These are phyloP conservation scores for Circinella minor DNA, from an alignment of 371 early-diverging fungal genomes.

Conservation along the genomic window DNA sequence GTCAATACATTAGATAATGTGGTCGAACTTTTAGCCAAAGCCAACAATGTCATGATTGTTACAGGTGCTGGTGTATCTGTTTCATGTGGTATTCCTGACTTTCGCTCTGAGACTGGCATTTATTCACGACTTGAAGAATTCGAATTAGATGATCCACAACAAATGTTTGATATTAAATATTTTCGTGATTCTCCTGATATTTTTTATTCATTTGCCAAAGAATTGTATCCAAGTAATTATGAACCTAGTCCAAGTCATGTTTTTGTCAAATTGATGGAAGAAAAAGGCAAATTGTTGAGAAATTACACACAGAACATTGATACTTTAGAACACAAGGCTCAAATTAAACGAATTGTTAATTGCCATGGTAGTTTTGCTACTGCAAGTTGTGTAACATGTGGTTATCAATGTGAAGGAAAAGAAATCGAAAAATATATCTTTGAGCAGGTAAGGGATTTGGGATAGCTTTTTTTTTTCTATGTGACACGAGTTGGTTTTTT, in stretches of 20 bases:
- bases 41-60: constrained; percentile 86
- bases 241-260: constrained; percentile 91
- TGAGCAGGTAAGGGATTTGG: constrained; percentile 35
- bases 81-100: constrained; percentile 98
- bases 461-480: no score
- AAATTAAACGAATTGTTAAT: constrained; percentile 83
- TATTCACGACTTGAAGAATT: constrained; percentile 83
- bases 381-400: constrained; percentile 89
- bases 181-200: constrained; percentile 85
- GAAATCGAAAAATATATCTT: constrained; percentile 83
- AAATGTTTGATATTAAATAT: constrained; percentile 92
- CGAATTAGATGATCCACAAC: constrained; percentile 81
- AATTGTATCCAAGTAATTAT: constrained; percentile 90
- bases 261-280: constrained; percentile 90
- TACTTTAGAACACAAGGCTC: constrained; percentile 92
- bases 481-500: not conserved
- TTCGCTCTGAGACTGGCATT: constrained; percentile 96
- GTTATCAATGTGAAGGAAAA: constrained; percentile 74
- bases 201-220: constrained; percentile 93
- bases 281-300: constrained; percentile 80
- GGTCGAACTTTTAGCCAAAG: constrained; percentile 62
- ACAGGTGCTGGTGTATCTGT: constrained; percentile 96
- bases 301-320: constrained; percentile 99
- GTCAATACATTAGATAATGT: constrained; percentile 80
- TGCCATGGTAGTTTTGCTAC: constrained; percentile 95